A percentile compares a stretch with the other conserved stretches of the same genome.
Evolutionary conservation across 345 rosid species (phyloP).

Genomic region (Arabidopsis suecica): DNA sequence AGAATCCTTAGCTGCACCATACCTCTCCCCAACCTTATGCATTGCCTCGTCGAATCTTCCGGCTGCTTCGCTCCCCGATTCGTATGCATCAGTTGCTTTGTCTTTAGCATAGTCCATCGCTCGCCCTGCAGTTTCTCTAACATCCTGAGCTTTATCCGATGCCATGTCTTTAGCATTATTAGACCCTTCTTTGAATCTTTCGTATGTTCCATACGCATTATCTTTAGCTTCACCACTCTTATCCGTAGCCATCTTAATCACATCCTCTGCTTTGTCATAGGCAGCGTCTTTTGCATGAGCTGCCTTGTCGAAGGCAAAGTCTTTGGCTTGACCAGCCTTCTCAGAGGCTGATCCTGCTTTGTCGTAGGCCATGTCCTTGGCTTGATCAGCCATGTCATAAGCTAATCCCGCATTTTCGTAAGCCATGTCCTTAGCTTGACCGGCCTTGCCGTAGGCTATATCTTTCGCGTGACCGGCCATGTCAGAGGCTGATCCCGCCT

Average conservation of each 20-base stretch:
- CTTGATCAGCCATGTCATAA: background rate
- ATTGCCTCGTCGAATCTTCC: constrained; percentile 25
- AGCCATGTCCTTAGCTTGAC: constrained; percentile 35
- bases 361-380: constrained; percentile 34
- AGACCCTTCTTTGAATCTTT: constrained; percentile 21
- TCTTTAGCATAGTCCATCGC: constrained; percentile 42
- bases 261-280: constrained; percentile 29
- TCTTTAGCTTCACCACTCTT: constrained; percentile 29
- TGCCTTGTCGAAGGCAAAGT: constrained; percentile 15
- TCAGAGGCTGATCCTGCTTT: constrained; percentile 2
- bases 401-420: background rate
- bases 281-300: constrained; percentile 10
- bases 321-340: constrained; percentile 4
- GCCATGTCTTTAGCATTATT: constrained; percentile 34
- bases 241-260: constrained; percentile 34
- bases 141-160: constrained; percentile 29
- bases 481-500: no score
- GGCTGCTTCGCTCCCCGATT: constrained; percentile 32
- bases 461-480: constrained; percentile 19
- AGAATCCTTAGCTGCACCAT: constrained; percentile 48
- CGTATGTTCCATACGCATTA: constrained; percentile 28
- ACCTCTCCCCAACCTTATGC: constrained; percentile 51
- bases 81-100: constrained; percentile 27
- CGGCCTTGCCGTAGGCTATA: constrained; percentile 1
- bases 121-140: constrained; percentile 39